Base-by-base conservation (phyloP, 2,329 filamentous ascomycete species). In the Ophiostoma fasciatum region DNA sequence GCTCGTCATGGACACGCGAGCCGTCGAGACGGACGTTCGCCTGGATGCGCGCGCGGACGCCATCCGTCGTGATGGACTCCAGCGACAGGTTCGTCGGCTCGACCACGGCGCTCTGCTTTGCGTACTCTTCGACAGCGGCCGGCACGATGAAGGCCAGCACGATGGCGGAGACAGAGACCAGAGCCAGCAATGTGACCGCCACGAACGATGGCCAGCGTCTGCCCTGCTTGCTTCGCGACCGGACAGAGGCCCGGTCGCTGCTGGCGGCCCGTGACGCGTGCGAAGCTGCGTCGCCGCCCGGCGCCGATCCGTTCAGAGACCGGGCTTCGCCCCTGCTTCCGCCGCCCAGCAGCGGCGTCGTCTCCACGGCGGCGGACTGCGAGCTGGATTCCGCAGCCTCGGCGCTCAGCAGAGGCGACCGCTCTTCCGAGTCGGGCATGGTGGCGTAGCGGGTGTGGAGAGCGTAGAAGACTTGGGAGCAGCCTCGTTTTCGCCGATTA, bases 71-170 rank as follows among this genome's bases (percentile, higher is more conserved):
- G 45, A 94, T 80, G 3, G 80, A 83, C 49, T 90, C 81, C 41
- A 98, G 75, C 2, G 85, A 84, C 15, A 98, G 59, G 46, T 78
- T 81, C 6, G 79, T 85, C 2, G 90, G 83, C 51, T 87, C 74
- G 45, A 98, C 71, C 14, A 88, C 74, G 18, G 78, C 68, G 4
- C 87, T 83, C 54, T 87, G 68, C 57, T 88, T 79, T 33, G 81
- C 82, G 56, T 98, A 98, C 51, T 83, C 71, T 56, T 93, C 75
- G 10, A 93, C 73, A 7, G 78, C 73, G 13, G 79, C 75, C 2
- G 88, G 87, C 0, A 80, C 72, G 36, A 93, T 70, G 58, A 94
- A 94, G 13, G 77, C 83, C 38, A 88, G 61, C 13, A 80, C 58
- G 40, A 94, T 75, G 46, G 93, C 83, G 20, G 66, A 53, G 17